These are phyloP conservation scores for Trifolium dubium DNA, from an alignment of 306 rosid genomes.

Conservation along the genomic window DNA sequence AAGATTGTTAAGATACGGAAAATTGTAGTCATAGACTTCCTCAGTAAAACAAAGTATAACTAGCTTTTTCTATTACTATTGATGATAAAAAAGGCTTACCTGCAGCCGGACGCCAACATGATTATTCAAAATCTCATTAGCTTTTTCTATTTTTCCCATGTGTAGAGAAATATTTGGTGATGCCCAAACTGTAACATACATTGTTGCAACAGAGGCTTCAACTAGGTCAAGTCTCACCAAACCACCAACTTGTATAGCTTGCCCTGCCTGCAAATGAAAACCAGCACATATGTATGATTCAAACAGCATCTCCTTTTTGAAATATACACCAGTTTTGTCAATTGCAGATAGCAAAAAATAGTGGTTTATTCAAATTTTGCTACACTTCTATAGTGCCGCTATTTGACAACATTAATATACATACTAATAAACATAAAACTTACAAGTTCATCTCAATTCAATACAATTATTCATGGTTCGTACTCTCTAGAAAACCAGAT, in stretches of 20 bases:
- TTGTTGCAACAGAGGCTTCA: slow-evolving; percentile 78
- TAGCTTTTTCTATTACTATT: not conserved
- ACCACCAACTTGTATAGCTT: slow-evolving; percentile 78
- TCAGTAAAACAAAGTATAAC: slow-evolving; percentile 15
- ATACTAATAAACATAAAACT: slow-evolving; percentile 3
- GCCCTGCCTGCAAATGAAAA: slow-evolving; percentile 74
- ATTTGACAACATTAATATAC: not conserved
- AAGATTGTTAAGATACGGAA: slow-evolving; percentile 29
- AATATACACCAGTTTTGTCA: not conserved
- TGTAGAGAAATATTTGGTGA: slow-evolving; percentile 85
- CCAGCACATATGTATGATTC: slow-evolving; percentile 31
- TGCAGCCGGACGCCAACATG: slow-evolving; percentile 83
- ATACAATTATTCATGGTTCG: slow-evolving; percentile 13
- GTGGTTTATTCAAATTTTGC: not conserved
- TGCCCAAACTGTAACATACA: slow-evolving; percentile 86
- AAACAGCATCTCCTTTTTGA: not conserved
- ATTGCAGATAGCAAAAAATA: not conserved
- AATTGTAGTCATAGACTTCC: slow-evolving; percentile 1
- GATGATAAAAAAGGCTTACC: slow-evolving; percentile 52
- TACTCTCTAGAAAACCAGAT: slow-evolving; percentile 1
- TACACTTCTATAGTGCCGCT: not conserved
- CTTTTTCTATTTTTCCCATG: slow-evolving; percentile 89
- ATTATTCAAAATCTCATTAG: slow-evolving; percentile 83
- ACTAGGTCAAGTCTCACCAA: slow-evolving; percentile 76
- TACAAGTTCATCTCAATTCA: not conserved